Base-by-base conservation (phyloP, 1,139 yeast genomes). In the Candida labiduridarum region DNA sequence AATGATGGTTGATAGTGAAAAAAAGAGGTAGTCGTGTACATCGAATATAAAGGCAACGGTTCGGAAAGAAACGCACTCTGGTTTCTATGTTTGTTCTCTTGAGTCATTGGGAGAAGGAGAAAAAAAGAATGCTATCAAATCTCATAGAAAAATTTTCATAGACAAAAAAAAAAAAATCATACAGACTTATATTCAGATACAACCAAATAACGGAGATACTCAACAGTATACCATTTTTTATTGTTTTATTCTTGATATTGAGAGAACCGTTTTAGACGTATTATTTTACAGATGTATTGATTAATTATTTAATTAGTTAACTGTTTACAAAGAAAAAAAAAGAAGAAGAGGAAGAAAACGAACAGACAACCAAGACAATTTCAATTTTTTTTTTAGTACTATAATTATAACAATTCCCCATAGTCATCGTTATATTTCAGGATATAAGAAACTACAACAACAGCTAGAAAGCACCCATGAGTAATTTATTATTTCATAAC, bases 401-500 rank as follows among this genome's bases (percentile, higher is more conserved):
- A 25, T 25, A 4, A 25, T 25, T 25, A 25, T 8, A 4, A 25
- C 9, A 22, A 22, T 18, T 29, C 19, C 19, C 35, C 35, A 33
- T 9, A 33, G 14, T 33, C 15, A 12, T 12, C 35, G 16, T 33
- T 19, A 40, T 25, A 22, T 25, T 25, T n/a, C 10, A 14, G 14
- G 31, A 40, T 40, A 25, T 16, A 16, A 40, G 31, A n/a, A 3
- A 18, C 9, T 12, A 19, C 8, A 30, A n/a, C 4, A 30, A 30
- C 14, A 30, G 36, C 34, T 3, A 31, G 34, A 25, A 18, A 30
- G 16, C n/a, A 7, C 25, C 15, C 25, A 66, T 66, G 70, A 65
- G 68, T 56, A 58, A 66, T 51, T 54, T 65, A 46, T 54, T 65
- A 52, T 66, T 59, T 52, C 66, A 62, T 38, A 60, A 60, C 46